A percentile compares a stretch with the other conserved stretches of the same genome.
phyloP scores from a whole-genome alignment of 2,329 filamentous ascomycete species.

The Scedosporium minutisporum region DNA sequence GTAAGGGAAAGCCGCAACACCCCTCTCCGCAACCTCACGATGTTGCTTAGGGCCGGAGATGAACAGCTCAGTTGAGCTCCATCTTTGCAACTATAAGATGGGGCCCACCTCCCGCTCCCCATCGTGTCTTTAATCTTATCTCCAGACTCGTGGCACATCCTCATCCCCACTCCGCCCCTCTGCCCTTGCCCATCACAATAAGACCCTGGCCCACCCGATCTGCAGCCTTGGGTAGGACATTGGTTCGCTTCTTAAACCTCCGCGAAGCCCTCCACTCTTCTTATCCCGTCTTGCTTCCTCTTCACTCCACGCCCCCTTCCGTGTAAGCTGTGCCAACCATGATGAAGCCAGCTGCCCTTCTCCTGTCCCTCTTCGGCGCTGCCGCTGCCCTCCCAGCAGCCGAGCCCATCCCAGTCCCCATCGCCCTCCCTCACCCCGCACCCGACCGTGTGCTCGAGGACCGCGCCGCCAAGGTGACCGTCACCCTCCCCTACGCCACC shows the following conservation, averaged over 20 bases:
- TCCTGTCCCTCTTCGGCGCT: background rate
- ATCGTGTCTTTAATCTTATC: background rate
- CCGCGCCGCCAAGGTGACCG: constrained; percentile 8
- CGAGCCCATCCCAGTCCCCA: background rate
- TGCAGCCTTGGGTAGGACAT: background rate
- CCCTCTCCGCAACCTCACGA: background rate
- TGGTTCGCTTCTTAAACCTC: background rate
- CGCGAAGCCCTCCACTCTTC: background rate
- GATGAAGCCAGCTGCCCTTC: background rate
- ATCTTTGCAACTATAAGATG: background rate
- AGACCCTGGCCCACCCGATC: background rate
- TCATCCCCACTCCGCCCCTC: background rate
- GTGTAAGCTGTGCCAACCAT: background rate
- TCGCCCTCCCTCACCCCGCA: background rate
- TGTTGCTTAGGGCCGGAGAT: background rate
- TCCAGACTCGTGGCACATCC: background rate
- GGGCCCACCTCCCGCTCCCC: background rate
- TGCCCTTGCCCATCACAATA: background rate
- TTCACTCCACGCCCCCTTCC: background rate
- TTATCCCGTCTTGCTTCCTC: background rate
- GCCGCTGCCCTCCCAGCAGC: constrained; percentile 2
- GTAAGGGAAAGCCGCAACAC: background rate
- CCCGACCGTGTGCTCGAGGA: background rate
- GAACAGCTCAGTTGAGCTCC: background rate
- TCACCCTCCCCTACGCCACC: constrained; percentile 12